phyloP scores from a whole-genome alignment of 805 yeast genomes.

The Wickerhamiella shivajii region DNA sequence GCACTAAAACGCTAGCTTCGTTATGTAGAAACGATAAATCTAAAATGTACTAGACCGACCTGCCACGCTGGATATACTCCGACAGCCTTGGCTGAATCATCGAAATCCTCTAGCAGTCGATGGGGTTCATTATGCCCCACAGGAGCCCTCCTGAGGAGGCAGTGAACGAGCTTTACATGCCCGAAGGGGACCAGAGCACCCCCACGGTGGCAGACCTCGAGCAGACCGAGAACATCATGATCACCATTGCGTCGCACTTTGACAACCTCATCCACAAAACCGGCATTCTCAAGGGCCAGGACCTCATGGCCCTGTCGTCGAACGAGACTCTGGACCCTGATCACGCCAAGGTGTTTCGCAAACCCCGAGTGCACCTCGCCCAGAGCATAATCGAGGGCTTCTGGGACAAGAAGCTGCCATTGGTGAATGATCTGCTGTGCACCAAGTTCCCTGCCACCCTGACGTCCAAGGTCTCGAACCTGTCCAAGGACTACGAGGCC shows the following conservation, averaged over 20 bases:
- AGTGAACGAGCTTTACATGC: neutral
- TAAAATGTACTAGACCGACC: no score
- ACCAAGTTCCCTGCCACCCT: slow-evolving; percentile 4
- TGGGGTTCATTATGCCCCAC: slow-evolving; percentile 7
- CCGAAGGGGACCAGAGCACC: slow-evolving; percentile 1
- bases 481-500: neutral
- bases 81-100: no score
- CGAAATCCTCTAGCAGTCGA: neutral
- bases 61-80: no score
- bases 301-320: neutral
- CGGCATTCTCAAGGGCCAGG: neutral
- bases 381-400: slow-evolving; percentile 5
- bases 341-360: neutral
- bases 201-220: slow-evolving; percentile 4
- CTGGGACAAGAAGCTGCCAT: slow-evolving; percentile 2
- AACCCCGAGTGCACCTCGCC: slow-evolving; percentile 6
- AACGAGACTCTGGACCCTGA: neutral
- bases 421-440: slow-evolving; percentile 2
- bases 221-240: slow-evolving; percentile 2
- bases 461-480: neutral
- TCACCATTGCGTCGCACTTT: slow-evolving; percentile 1
- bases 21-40: no score
- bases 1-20: no score
- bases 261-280: slow-evolving; percentile 2
- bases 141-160: slow-evolving; percentile 2